A percentile compares a stretch with the other conserved stretches of the same genome.
Evolutionary conservation across 352 stramenopile genomes (phyloP).

Genomic region (Thalassiosira hispida): DNA sequence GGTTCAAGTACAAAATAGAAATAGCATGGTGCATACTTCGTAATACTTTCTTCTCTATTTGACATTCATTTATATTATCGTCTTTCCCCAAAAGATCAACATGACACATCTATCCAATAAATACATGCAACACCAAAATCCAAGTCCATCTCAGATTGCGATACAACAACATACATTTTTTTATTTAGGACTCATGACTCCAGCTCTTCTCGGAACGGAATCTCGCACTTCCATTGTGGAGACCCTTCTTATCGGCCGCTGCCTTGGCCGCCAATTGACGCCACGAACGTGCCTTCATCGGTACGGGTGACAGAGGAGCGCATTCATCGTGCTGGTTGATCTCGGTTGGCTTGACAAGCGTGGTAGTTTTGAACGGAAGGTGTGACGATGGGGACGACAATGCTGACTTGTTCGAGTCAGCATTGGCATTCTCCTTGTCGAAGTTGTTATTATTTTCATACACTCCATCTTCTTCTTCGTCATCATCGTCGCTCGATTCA

Average conservation of each 20-base stretch:
- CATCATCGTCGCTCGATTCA: slow-evolving; percentile 4
- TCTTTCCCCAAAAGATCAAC: no score
- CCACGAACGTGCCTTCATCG: slow-evolving; percentile 37
- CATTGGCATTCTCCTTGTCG: slow-evolving; percentile 26
- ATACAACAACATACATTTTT: no score
- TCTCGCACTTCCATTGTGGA: not conserved
- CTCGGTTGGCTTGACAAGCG: slow-evolving; percentile 51
- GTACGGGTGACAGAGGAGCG: slow-evolving; percentile 19
- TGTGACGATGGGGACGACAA: not conserved
- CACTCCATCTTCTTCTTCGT: slow-evolving; percentile 4
- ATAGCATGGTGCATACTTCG: no score
- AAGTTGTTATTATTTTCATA: not conserved
- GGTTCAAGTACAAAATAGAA: no score
- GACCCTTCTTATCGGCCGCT: not conserved
- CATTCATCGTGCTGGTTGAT: slow-evolving; percentile 44
- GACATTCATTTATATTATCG: no score
- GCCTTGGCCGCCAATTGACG: slow-evolving; percentile 28
- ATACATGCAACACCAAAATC: no score
- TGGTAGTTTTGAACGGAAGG: slow-evolving; percentile 45
- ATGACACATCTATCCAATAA: no score
- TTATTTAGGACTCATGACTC: no score
- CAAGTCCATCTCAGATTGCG: no score
- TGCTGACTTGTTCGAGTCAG: not conserved
- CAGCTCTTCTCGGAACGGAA: slow-evolving; percentile 25
- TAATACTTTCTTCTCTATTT: no score